Conservation (phyloP, 768 basidiomycete genomes). For the Phanerochaete carnosa region DNA sequence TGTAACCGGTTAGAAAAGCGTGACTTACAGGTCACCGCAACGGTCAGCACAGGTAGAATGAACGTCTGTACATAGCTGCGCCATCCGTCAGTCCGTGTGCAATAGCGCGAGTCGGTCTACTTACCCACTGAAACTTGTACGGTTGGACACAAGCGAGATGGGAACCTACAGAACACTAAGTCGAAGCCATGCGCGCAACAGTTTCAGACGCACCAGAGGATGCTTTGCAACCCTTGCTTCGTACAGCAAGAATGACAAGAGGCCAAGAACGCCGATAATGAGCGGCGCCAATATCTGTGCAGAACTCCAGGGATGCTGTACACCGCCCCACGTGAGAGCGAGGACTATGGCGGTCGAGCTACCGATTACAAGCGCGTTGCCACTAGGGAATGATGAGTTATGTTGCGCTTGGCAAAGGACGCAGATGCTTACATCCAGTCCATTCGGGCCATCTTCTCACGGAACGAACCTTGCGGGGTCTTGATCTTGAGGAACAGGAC, state of each 20-base stretch:
- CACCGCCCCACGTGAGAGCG: conserved; percentile 31
- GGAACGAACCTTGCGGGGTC: conserved; percentile 17
- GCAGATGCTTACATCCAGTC: conserved; percentile 26
- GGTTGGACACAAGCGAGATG: conserved; percentile 23
- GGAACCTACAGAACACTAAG: conserved; percentile 16
- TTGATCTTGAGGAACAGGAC: conserved; percentile 15
- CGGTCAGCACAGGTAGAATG: neutral
- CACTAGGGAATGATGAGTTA: conserved; percentile 13
- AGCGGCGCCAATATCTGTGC: conserved; percentile 32
- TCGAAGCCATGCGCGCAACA: neutral
- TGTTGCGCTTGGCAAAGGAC: neutral
- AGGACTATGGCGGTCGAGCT: conserved; percentile 15
- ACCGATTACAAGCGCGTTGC: conserved; percentile 20
- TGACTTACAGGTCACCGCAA: conserved; percentile 13
- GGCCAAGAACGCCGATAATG: conserved; percentile 28
- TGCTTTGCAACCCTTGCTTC: conserved; percentile 30
- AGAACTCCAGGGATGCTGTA: conserved; percentile 31
- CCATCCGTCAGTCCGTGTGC: neutral
- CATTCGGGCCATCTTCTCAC: conserved; percentile 19
- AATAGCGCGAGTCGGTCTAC: neutral
- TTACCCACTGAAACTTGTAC: conserved; percentile 27
- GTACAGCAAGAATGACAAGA: conserved; percentile 37
- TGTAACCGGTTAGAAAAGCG: neutral
- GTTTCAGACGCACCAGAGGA: conserved; percentile 25
- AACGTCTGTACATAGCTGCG: conserved; percentile 26